These are phyloP conservation scores for Centella asiatica DNA, from an alignment of 129 eudicot species.

Conservation along the genomic window DNA sequence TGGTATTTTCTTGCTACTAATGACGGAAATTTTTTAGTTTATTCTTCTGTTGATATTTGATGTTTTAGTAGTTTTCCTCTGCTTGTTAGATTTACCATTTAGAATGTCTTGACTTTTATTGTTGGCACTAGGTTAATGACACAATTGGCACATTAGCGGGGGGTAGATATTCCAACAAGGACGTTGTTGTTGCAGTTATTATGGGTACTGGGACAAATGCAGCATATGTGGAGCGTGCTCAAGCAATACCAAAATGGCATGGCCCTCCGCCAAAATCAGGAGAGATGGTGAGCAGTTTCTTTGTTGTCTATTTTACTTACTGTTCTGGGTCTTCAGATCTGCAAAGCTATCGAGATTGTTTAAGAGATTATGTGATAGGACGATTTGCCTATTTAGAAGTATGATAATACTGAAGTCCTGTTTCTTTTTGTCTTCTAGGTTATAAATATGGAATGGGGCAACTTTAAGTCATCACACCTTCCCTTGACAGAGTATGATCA, in stretches of 20 bases:
- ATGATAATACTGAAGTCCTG: neutral
- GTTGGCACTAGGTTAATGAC: slow-evolving; percentile 64
- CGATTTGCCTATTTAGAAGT: too few species aligned
- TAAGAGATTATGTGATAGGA: neutral
- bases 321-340: neutral
- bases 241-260: slow-evolving; percentile 81
- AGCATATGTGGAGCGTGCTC: slow-evolving; percentile 89
- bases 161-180: slow-evolving; percentile 55
- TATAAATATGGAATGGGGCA: slow-evolving; percentile 98
- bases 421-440: slow-evolving; percentile 33
- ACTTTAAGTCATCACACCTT: slow-evolving; percentile 83
- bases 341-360: neutral
- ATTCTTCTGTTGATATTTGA: neutral
- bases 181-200: slow-evolving; percentile 66
- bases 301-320: neutral
- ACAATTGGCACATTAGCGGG: slow-evolving; percentile 96
- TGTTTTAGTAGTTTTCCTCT: neutral
- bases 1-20: slow-evolving; percentile 36
- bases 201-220: slow-evolving; percentile 95
- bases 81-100: neutral
- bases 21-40: neutral
- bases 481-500: slow-evolving; percentile 80
- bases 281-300: slow-evolving; percentile 56
- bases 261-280: slow-evolving; percentile 83
- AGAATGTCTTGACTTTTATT: neutral